Percentiles rank a stretch among this genome's conserved stretches.
phyloP scores from a whole-genome alignment of 2,329 filamentous ascomycete species.

The Ceratocystis lukuohia region DNA sequence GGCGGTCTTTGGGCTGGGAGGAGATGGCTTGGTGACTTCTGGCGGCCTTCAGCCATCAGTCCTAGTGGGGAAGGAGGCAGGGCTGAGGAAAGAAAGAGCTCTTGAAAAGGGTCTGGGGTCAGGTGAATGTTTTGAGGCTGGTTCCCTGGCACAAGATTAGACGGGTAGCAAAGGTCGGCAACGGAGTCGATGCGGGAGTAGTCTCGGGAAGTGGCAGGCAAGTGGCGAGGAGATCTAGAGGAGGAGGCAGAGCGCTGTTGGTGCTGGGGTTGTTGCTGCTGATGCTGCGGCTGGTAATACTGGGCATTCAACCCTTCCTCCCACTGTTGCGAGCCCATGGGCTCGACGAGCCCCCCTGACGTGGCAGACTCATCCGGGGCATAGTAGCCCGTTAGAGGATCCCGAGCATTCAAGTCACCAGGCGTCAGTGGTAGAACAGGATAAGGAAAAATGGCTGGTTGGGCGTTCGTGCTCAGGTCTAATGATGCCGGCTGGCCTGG shows the following conservation, averaged over 20 bases:
- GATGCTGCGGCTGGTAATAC: not conserved
- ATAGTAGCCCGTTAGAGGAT: conserved; percentile 15
- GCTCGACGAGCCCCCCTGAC: not conserved
- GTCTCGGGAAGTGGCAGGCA: not conserved
- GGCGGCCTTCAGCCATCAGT: no score
- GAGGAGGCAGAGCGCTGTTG: not conserved
- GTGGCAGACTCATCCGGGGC: conserved; percentile 3
- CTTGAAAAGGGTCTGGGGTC: not conserved
- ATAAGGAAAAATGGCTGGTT: conserved; percentile 7
- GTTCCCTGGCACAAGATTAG: not conserved
- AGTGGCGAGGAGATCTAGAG: not conserved
- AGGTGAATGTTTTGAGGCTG: not conserved
- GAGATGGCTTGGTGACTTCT: not conserved
- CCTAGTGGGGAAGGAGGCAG: not conserved
- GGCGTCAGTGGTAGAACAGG: conserved; percentile 15
- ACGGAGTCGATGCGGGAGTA: not conserved
- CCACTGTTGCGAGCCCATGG: not conserved
- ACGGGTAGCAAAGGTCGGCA: not conserved
- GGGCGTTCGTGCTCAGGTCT: conserved; percentile 1
- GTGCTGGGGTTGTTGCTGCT: not conserved
- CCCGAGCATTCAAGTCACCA: conserved; percentile 13
- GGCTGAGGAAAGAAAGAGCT: not conserved
- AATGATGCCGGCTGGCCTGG: conserved; percentile 5
- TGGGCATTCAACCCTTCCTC: not conserved
- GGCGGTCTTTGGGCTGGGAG: not conserved